phyloP scores from a whole-genome alignment of 176 grass and related monocot species.

The Paspalum notatum region DNA sequence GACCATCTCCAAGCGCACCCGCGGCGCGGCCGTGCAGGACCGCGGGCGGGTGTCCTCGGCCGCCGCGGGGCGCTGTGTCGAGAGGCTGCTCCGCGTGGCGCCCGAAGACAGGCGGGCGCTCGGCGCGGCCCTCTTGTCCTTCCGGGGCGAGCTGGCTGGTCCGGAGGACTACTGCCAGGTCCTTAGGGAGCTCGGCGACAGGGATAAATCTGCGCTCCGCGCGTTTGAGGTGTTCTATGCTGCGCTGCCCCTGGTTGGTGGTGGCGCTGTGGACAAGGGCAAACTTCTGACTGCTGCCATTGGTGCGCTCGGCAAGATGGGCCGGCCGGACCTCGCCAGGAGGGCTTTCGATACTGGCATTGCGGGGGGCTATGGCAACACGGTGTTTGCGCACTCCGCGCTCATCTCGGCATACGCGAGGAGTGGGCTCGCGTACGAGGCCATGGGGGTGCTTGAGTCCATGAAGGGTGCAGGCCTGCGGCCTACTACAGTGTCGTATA shows the following conservation, averaged over 20 bases:
- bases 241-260: constrained; percentile 60
- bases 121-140: constrained; percentile 36
- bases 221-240: constrained; percentile 65
- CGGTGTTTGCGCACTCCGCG: constrained; percentile 76
- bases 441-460: constrained; percentile 68
- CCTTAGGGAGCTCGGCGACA: constrained; percentile 60
- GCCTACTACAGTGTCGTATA: constrained; percentile 85
- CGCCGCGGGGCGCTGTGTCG: constrained; percentile 56
- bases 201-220: constrained; percentile 53
- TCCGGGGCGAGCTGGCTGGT: constrained; percentile 46
- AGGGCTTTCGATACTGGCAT: constrained; percentile 70
- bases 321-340: constrained; percentile 71
- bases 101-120: constrained; percentile 51
- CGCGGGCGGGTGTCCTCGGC: constrained; percentile 34
- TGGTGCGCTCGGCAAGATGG: constrained; percentile 74
- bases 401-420: constrained; percentile 93
- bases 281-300: constrained; percentile 87
- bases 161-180: constrained; percentile 88
- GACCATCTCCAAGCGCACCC: constrained; percentile 85
- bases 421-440: constrained; percentile 73
- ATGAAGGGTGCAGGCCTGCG: constrained; percentile 76
- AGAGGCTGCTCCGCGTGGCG: constrained; percentile 59
- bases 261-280: constrained; percentile 53
- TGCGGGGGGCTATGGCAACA: constrained; percentile 73
- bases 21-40: constrained; percentile 33